phyloP scores from a whole-genome alignment of 257 asterid species.

The Solanum virginianum region DNA sequence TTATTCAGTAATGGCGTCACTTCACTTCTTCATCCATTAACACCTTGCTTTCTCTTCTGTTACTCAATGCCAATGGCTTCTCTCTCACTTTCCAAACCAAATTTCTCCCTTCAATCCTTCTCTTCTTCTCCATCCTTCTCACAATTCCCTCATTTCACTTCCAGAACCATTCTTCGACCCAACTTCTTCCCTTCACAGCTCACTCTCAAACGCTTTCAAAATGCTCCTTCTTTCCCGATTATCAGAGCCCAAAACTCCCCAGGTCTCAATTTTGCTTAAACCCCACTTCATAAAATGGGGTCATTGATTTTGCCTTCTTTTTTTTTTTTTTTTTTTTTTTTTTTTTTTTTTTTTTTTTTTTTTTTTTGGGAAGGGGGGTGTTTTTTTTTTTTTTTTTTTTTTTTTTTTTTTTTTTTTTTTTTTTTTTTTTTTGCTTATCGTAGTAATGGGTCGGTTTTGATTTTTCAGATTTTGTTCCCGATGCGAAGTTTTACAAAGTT shows the following conservation, averaged over 20 bases:
- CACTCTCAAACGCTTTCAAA: constrained; percentile 7
- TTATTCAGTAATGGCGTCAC: neutral
- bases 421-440: neutral
- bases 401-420: no score
- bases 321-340: no score
- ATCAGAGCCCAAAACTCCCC: constrained; percentile 36
- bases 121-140: neutral
- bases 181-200: constrained; percentile 13
- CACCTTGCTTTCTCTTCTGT: neutral
- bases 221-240: constrained; percentile 19
- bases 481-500: constrained; percentile 70
- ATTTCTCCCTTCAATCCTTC: neutral
- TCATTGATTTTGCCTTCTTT: neutral
- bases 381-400: no score
- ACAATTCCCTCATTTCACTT: constrained; percentile 10
- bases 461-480: constrained; percentile 50
- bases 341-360: no score
- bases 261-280: constrained; percentile 6
- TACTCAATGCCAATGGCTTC: neutral
- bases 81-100: neutral
- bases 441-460: neutral
- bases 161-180: constrained; percentile 8
- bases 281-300: neutral
- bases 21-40: neutral
- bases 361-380: no score